phyloP scores from a whole-genome alignment of 495 filamentous ascomycete species.

The Neurospora pannonica region DNA sequence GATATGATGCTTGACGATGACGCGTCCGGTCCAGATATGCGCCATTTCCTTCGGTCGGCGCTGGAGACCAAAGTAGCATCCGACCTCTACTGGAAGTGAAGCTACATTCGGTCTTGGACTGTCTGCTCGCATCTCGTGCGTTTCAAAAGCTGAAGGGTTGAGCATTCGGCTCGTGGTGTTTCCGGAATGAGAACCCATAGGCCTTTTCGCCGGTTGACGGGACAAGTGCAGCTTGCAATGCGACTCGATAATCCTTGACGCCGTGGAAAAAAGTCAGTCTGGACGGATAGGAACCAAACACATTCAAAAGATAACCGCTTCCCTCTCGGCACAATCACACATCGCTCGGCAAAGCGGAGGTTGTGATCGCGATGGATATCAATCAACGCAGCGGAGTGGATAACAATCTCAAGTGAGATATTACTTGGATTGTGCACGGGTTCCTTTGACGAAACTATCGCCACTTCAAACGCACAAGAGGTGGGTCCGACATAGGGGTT shows the following conservation, averaged over 20 bases:
- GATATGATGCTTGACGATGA: slow-evolving; percentile 38
- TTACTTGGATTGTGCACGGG: neutral
- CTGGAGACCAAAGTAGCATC: slow-evolving; percentile 49
- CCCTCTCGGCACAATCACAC: neutral
- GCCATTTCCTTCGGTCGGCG: slow-evolving; percentile 53
- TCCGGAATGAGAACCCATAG: neutral
- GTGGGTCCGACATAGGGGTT: slow-evolving; percentile 10
- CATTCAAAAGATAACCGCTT: neutral
- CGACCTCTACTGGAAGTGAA: slow-evolving; percentile 54
- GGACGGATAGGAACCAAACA: neutral
- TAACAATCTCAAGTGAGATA: neutral
- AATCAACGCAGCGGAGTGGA: neutral
- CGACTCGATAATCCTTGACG: neutral
- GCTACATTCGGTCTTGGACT: neutral
- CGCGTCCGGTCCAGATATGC: slow-evolving; percentile 34
- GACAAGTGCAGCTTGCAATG: neutral
- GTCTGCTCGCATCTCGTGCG: neutral
- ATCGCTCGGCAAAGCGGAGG: neutral
- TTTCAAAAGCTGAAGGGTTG: neutral
- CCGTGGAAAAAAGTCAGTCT: neutral
- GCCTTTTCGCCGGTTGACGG: neutral
- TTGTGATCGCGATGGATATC: neutral
- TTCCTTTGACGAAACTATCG: slow-evolving; percentile 9
- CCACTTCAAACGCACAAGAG: slow-evolving; percentile 17
- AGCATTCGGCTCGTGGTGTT: neutral